Percentiles rank a stretch among this genome's conserved stretches.
Conservation (phyloP, 1,139 yeast genomes). For the Suhomyces atakaporum region DNA sequence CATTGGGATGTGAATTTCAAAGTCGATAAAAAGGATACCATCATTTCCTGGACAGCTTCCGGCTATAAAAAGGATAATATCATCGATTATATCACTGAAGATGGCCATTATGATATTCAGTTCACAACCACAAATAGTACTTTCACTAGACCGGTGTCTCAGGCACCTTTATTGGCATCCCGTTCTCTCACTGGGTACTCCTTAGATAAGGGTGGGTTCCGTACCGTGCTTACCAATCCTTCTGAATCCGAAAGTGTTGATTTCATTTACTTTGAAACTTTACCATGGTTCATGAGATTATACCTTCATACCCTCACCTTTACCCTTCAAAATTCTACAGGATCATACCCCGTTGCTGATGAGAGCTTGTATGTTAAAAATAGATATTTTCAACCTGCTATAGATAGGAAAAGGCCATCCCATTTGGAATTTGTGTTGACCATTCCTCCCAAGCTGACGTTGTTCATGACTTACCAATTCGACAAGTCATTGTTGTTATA, state of each 20-base stretch:
- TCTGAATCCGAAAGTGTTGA: constrained; percentile 42
- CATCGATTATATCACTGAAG: constrained; percentile 32
- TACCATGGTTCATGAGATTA: constrained; percentile 93
- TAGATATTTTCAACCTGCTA: constrained; percentile 71
- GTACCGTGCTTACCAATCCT: constrained; percentile 75
- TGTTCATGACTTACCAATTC: constrained; percentile 73
- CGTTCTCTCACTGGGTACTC: constrained; percentile 91
- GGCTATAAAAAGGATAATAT: constrained; percentile 8
- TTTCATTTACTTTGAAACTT: constrained; percentile 71
- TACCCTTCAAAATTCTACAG: constrained; percentile 20
- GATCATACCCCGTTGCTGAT: constrained; percentile 17
- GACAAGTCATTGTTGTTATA: constrained; percentile 83
- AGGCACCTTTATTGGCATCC: constrained; percentile 73
- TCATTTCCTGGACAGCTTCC: constrained; percentile 17
- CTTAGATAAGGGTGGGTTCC: constrained; percentile 86
- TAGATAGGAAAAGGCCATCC: constrained; percentile 79
- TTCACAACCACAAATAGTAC: constrained; percentile 40
- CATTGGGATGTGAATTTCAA: constrained; percentile 48
- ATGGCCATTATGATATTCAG: constrained; percentile 38
- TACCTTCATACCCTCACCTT: constrained; percentile 68
- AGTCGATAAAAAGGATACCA: constrained; percentile 18
- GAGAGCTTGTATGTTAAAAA: constrained; percentile 46
- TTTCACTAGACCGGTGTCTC: constrained; percentile 32
- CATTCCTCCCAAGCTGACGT: constrained; percentile 64
- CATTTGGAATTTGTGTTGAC: constrained; percentile 70